phyloP scores from a whole-genome alignment of 306 rosid genomes.

The Alnus rubra region DNA sequence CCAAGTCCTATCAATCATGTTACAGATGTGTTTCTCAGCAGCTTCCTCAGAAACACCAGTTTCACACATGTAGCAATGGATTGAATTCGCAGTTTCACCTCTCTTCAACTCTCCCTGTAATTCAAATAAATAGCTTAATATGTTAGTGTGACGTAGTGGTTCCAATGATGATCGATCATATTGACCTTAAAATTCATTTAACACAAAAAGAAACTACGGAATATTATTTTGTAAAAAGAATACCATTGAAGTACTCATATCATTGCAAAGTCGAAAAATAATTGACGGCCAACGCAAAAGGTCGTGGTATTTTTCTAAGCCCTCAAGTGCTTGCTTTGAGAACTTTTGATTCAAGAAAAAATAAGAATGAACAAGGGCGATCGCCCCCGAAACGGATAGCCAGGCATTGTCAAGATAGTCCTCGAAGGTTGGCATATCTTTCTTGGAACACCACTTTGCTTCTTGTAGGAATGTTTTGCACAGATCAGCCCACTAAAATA shows the following conservation, averaged over 20 bases:
- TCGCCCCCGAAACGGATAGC: constrained; percentile 43
- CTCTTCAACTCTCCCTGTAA: constrained; percentile 52
- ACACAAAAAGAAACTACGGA: not conserved
- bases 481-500: constrained; percentile 49
- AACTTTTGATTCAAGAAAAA: constrained; percentile 35
- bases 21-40: constrained; percentile 10
- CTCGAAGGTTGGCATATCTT: constrained; percentile 41
- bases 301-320: constrained; percentile 32
- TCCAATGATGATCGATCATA: not conserved
- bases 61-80: constrained; percentile 39
- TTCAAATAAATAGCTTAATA: not conserved
- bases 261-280: constrained; percentile 60
- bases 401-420: constrained; percentile 50
- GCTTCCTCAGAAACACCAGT: constrained; percentile 26
- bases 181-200: not conserved
- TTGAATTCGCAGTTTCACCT: constrained; percentile 53
- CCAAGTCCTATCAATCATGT: constrained; percentile 47
- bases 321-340: constrained; percentile 38
- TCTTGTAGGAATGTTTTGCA: constrained; percentile 57
- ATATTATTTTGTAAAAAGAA: not conserved
- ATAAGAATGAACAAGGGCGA: constrained; percentile 41
- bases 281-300: constrained; percentile 39
- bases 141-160: not conserved
- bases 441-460: constrained; percentile 45
- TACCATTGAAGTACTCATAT: constrained; percentile 17